Evolutionary conservation across 2,329 filamentous ascomycete genomes (phyloP).

Genomic region (Cladosporium sp.): DNA sequence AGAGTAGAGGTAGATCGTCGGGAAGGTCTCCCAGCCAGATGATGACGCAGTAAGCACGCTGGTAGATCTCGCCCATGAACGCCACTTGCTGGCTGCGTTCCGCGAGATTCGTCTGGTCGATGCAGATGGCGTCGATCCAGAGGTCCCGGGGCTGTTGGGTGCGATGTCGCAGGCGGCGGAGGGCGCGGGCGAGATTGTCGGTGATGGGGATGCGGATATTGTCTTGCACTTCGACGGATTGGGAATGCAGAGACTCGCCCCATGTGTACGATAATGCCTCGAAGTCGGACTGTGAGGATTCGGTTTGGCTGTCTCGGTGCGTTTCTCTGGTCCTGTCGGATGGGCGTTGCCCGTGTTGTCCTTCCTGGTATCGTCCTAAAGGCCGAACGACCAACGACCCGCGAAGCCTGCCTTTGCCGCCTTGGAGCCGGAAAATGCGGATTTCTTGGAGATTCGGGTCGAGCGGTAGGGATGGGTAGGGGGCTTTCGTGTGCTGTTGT

Average conservation of each 20-base stretch:
- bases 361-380: background rate
- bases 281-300: background rate
- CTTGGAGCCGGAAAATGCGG: background rate
- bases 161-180: background rate
- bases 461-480: background rate
- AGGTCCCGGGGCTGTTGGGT: background rate
- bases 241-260: background rate
- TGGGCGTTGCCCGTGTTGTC: background rate
- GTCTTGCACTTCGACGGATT: background rate
- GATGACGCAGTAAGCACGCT: conserved; percentile 16
- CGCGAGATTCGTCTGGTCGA: background rate
- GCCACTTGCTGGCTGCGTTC: conserved; percentile 15
- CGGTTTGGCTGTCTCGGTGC: background rate
- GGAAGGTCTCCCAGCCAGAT: conserved; percentile 21
- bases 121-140: background rate
- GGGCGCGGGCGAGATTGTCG: background rate
- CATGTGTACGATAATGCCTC: background rate
- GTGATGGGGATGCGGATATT: background rate
- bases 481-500: background rate
- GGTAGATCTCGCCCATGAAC: conserved; percentile 24
- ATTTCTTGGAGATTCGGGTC: background rate
- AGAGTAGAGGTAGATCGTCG: background rate
- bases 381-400: background rate
- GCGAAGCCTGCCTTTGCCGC: background rate
- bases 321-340: background rate